A percentile compares a stretch with the other conserved stretches of the same genome.
phyloP scores from a whole-genome alignment of 306 rosid genomes.

The Dicorynia guianensis region DNA sequence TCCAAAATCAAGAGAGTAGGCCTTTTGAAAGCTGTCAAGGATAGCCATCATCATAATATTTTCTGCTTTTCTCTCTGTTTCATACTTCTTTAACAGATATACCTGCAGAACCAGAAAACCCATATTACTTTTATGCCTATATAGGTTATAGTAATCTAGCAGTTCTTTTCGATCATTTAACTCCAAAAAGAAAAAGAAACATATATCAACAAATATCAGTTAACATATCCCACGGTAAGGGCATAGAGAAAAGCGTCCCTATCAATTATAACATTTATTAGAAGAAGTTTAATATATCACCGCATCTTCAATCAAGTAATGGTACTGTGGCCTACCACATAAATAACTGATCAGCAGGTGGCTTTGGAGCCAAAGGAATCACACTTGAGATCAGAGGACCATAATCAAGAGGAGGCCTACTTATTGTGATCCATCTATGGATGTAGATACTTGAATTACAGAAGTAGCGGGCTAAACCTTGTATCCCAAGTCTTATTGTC shows the following conservation, averaged over 20 bases:
- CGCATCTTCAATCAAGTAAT: not conserved
- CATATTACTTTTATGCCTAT: not conserved
- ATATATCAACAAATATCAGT: not conserved
- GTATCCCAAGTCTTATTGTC: no score
- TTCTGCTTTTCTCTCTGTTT: conserved; percentile 74
- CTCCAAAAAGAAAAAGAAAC: not conserved
- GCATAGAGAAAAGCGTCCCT: not conserved
- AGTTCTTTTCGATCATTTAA: not conserved
- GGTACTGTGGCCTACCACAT: not conserved
- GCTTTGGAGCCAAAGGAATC: not conserved
- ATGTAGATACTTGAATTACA: not conserved
- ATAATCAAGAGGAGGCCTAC: not conserved
- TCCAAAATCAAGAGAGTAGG: conserved; percentile 87
- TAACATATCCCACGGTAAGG: not conserved
- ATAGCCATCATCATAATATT: conserved; percentile 85
- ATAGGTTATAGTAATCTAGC: not conserved
- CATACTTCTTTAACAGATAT: conserved; percentile 74
- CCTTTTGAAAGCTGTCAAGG: conserved; percentile 88
- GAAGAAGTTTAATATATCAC: not conserved
- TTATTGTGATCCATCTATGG: not conserved
- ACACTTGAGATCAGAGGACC: not conserved
- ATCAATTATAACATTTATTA: not conserved
- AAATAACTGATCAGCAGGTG: not conserved
- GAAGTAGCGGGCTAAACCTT: no score
- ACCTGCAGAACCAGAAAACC: conserved; percentile 54